Evolutionary conservation across 352 stramenopile genomes (phyloP), one percentile per base, ranked within the genome.

Genomic region (Phytophthora pseudosyringae): DNA sequence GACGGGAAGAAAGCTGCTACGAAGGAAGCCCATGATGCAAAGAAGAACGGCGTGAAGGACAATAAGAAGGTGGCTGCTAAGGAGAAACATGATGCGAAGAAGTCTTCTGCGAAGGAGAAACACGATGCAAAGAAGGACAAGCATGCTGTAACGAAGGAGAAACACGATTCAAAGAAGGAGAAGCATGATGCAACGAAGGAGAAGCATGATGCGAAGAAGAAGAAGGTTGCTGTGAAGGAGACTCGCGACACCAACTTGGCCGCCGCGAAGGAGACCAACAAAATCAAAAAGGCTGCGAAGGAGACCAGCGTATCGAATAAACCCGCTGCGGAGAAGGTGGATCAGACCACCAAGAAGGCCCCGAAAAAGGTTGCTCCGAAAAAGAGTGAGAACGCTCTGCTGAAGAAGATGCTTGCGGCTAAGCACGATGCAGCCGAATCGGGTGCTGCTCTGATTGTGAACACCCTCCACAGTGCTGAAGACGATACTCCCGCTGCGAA

Each of bases 331-430:
- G 48, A 40, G 3, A 59, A 60, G 18, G 47, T 66, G 16, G 33
- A 65, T 28, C 11, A 48, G 7, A 12, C 32, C 3, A 21, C n/a
- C 3, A 64, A 53, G 38, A 73, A 55, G 5, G 51, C 33, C 2
- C 9, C 50, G 10, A 72, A 73, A 41, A 73, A 75, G 50, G 21
- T 29, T 28, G n/a, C 12, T 12, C 31, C 61, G 12, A 75, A 69
- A 38, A 78, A 73, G 36, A 78, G 70, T 28, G 61, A 49, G 25
- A 78, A 78, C 45, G 66, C 46, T 54, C 36, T 78, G 0, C 25
- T 78, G 35, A 63, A 73, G 35, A 62, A 73, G 31, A 78, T 78
- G 70, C 53, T 63, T 44, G 70, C 66, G 8, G 66, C 61, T n/a
- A 75, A 75, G 44, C 60, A 69, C 1, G 28, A 54, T 61, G 46